phyloP scores from a whole-genome alignment of 108 stramenopile genomes.

The Aurantiochytrium sp. region DNA sequence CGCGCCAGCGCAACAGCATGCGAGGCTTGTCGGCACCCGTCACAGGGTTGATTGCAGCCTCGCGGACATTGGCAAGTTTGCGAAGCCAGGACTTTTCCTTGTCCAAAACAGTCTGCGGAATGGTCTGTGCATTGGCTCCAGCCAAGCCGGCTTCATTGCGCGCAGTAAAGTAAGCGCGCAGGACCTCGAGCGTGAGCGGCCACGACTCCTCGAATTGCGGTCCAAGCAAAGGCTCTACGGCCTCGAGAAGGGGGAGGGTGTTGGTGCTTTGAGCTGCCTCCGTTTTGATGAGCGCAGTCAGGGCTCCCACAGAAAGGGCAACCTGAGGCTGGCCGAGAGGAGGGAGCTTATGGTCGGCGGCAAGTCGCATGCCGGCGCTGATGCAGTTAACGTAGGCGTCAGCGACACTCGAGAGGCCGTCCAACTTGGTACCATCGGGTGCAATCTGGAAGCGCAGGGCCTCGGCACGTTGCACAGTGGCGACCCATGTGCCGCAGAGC shows the following conservation, averaged over 20 bases:
- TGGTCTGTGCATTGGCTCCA: neutral
- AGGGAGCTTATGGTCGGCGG: neutral
- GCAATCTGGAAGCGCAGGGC: neutral
- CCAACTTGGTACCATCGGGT: neutral
- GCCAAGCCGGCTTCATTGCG: neutral
- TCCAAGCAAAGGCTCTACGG: neutral
- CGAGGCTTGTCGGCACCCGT: neutral
- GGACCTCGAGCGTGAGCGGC: neutral
- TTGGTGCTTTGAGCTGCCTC: neutral
- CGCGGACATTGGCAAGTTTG: neutral
- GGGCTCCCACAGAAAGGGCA: neutral
- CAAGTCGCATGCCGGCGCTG: neutral
- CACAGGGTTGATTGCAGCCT: neutral
- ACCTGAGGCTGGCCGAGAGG: neutral
- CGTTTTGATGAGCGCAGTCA: neutral
- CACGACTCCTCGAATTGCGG: constrained; percentile 4
- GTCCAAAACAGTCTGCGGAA: neutral
- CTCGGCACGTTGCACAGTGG: neutral
- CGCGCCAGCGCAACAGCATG: neutral
- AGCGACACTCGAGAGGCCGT: neutral
- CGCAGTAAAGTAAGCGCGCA: neutral
- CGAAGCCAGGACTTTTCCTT: neutral
- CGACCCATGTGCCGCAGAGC: neutral
- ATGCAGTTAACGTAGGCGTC: neutral
- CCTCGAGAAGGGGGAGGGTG: neutral